Base-by-base conservation (phyloP, 768 basidiomycete genomes). In the Tylopilus sp. region DNA sequence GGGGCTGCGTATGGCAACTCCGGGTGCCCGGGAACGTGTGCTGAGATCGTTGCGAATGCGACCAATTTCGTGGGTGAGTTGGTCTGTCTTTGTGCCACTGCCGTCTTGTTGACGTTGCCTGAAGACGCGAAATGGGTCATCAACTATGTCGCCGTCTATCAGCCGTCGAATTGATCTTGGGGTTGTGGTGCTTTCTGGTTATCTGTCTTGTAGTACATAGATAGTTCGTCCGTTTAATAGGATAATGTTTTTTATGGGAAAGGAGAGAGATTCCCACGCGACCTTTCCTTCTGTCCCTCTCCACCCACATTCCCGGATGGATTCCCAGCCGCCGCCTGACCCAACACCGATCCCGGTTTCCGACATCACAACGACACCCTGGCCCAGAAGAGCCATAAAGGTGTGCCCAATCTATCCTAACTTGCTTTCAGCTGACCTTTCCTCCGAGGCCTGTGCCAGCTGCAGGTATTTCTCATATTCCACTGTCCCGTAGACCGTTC, bases 101-200 rank as follows among this genome's bases (percentile, higher is more conserved):
- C 35, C 35, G 35, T 18, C 35, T n/a, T 48, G 44, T 50, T 63
- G 23, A 64, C 22, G 53, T 54, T 8, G 6, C 44, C 15, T 56
- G 15, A 15, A 83, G 81, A 69, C 58, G 80, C 81, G 11, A 67
- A 77, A 62, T 83, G 81, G 81, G 68, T 72, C 52, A 70, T 84
- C 64, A 79, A 79, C 59, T 81, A 77, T 58, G 69, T 83, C 48
- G 75, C 78, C 30, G 76, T 81, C 41, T 83, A 79, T 66, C 70
- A 79, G 48, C 67, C 46, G 53, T 10, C 4, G 15, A 35, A 35
- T 17, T n/a, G 31, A 31, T 31, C 31, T 35, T 18, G 3, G 6
- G 15, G 4, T n/a, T 36, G 35, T 9, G 13, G 12, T 35, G 33
- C 6, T 35, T 35, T 15, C 13, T 35, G 28, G 6, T 28, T 28